Base-by-base conservation (phyloP, 352 stramenopile species). In the Hyaloperonospora brassicae region DNA sequence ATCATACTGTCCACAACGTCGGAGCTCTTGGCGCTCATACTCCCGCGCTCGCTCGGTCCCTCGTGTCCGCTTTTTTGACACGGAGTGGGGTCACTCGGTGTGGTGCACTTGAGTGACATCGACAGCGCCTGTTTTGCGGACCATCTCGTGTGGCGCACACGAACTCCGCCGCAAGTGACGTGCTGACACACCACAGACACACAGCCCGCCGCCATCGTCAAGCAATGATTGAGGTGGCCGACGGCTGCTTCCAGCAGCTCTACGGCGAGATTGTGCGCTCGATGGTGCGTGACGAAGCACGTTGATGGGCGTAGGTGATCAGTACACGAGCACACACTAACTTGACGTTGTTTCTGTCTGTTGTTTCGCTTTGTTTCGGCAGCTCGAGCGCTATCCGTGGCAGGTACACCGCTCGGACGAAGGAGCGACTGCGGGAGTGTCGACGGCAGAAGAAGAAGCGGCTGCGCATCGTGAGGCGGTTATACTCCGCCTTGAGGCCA, bases 201-300 rank as follows among this genome's bases (percentile, higher is more conserved):
- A 34, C n/a, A 42, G 14, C 11, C 21, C 21, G 13, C 39, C 9
- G 14, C 36, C 17, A 17, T 17, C 17, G 17, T 17, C 17, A 17
- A 17, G 46, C 56, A 5, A 89, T 89, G 79, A 91, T 89, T 55
- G 84, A 93, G 47, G 79, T 93, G 35, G 81, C 84, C 2, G 84
- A 93, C 42, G 82, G 79, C 63, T 87, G 81, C 74, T 90, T 93
- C 71, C 77, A 89, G 70, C 84, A 93, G 68, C 75, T 93, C 55
- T 93, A 87, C 52, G 84, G 73, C 45, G 81, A 93, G 70, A 72
- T 90, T 38, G 82, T 93, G 70, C 81, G 84, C 61, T 89, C 81
- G 10, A 83, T 92, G 81, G 84, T 92, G 50, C 57, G 64, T 71
- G 0, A 30, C 12, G 52, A 10, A 6, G 7, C 25, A 1, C 11